These are phyloP conservation scores for Candida rishiriensis DNA, from an alignment of 805 yeast genomes.

Conservation along the genomic window DNA sequence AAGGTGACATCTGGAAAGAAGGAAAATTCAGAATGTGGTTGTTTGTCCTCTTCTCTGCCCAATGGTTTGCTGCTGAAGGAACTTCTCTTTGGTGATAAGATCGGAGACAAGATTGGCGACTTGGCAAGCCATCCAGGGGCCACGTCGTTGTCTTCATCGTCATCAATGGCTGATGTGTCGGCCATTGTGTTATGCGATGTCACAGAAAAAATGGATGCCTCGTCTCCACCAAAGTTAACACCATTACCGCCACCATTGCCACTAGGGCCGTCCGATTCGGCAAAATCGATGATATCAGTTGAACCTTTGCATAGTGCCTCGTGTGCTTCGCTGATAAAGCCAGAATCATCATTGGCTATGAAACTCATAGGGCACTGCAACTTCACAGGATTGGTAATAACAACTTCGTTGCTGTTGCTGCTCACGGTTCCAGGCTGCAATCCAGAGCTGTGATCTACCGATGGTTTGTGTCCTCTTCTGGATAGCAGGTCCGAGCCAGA, in stretches of 20 bases:
- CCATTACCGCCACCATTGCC: slow-evolving; percentile 8
- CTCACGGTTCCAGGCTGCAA: slow-evolving; percentile 2
- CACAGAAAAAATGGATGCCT: slow-evolving; percentile 24
- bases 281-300: slow-evolving; percentile 20
- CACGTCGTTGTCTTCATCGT: slow-evolving; percentile 10
- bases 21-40: slow-evolving; percentile 13
- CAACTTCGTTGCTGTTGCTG: slow-evolving; percentile 21
- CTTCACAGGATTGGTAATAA: slow-evolving; percentile 34
- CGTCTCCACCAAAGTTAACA: slow-evolving; percentile 11
- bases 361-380: slow-evolving; percentile 32
- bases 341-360: slow-evolving; percentile 28
- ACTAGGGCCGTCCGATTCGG: slow-evolving; percentile 10
- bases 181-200: slow-evolving; percentile 19
- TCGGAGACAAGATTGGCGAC: slow-evolving; percentile 18
- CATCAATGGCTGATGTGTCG: slow-evolving; percentile 2
- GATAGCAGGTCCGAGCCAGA: slow-evolving; percentile 14
- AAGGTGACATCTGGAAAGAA: slow-evolving; percentile 63
- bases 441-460: slow-evolving; percentile 12
- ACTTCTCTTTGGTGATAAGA: slow-evolving; percentile 13
- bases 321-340: slow-evolving; percentile 23
- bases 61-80: slow-evolving; percentile 7
- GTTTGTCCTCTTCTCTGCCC: slow-evolving; percentile 14
- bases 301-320: slow-evolving; percentile 21
- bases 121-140: slow-evolving; percentile 16
- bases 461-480: slow-evolving; percentile 11